Conservation (phyloP, 2,329 filamentous ascomycete genomes). For the Penicillium hordei region DNA sequence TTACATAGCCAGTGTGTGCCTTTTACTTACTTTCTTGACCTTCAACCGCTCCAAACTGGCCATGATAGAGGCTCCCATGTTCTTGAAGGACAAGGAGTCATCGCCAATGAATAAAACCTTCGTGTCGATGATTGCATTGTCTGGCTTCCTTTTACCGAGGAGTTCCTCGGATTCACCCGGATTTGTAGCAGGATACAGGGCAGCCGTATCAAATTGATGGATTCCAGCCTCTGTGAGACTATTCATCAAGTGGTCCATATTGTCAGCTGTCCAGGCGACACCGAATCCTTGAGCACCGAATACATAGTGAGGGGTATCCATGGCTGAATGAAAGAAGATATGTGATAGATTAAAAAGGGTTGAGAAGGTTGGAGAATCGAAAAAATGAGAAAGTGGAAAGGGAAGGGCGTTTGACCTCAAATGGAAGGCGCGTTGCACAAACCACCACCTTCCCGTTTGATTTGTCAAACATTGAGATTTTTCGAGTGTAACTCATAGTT, state of each 20-base stretch:
- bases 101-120: slow-evolving; percentile 2
- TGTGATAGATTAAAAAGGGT: neutral
- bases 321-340: neutral
- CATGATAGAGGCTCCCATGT: slow-evolving; percentile 1
- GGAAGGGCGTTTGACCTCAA: neutral
- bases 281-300: slow-evolving; percentile 2
- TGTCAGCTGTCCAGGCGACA: neutral
- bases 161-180: slow-evolving; percentile 2
- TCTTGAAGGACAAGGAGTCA: neutral
- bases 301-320: slow-evolving; percentile 6
- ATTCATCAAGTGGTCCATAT: neutral
- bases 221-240: neutral
- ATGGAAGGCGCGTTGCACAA: slow-evolving; percentile 2
- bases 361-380: neutral
- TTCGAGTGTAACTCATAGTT: neutral
- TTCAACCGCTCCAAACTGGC: slow-evolving; percentile 1
- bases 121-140: neutral
- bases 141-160: neutral
- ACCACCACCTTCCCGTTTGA: neutral
- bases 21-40: neutral
- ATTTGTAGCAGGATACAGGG: slow-evolving; percentile 3
- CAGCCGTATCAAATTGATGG: slow-evolving; percentile 1
- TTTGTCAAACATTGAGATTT: neutral
- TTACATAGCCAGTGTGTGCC: accelerated
- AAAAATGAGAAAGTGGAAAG: neutral